These are phyloP conservation scores for Solanum infundibuliforme DNA, from an alignment of 257 asterid genomes.

Conservation along the genomic window DNA sequence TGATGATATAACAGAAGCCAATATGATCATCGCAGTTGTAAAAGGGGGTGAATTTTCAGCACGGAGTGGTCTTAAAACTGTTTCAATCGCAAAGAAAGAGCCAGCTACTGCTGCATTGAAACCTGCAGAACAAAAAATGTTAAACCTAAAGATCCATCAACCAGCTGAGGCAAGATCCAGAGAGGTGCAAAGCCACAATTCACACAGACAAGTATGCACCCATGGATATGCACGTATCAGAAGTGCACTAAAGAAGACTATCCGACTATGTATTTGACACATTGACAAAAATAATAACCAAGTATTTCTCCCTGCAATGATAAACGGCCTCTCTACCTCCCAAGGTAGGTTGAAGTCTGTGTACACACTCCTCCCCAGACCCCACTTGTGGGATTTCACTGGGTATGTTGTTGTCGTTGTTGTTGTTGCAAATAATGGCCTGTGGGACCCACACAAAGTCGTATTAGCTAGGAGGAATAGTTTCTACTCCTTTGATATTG, in stretches of 20 bases:
- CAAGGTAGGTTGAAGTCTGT: not conserved
- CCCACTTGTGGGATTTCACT: not conserved
- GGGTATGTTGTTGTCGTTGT: not conserved
- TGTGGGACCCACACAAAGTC: not conserved
- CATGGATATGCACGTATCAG: not conserved
- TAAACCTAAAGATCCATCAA: not conserved
- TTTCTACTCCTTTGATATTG: not conserved
- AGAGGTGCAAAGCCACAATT: not conserved
- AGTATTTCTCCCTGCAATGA: not conserved
- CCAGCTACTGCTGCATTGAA: constrained; percentile 99
- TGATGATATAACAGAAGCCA: constrained; percentile 95
- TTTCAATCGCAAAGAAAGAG: constrained; percentile 97
- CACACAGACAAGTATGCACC: not conserved
- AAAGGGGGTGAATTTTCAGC: constrained; percentile 99
- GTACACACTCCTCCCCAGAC: not conserved
- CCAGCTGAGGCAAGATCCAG: not conserved
- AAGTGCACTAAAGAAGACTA: not conserved
- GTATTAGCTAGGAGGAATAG: not conserved
- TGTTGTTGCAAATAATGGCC: not conserved
- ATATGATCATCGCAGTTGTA: constrained; percentile 96
- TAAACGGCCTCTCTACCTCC: not conserved
- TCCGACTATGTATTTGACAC: not conserved
- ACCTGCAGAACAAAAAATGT: constrained; percentile 35
- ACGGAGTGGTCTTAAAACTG: constrained; percentile 93
- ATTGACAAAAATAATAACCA: not conserved